Evolutionary conservation across 2,329 filamentous ascomycete genomes (phyloP).

Genomic region (Hirsutella thompsonii): DNA sequence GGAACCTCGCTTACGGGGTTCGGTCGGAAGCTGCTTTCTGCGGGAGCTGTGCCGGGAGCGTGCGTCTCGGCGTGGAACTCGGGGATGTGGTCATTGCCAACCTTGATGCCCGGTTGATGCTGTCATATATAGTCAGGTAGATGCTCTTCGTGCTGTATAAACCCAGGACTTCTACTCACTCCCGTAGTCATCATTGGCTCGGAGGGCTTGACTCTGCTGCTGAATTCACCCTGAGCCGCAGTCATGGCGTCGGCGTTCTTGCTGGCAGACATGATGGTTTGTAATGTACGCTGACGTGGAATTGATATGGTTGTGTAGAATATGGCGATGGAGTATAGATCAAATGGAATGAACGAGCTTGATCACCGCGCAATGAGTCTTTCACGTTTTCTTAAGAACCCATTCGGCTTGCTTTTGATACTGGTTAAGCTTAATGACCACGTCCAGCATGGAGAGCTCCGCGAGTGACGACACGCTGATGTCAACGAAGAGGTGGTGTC

Average conservation of each 20-base stretch:
- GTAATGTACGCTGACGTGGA: background rate
- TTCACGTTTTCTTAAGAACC: too few species aligned
- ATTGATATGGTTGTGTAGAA: background rate
- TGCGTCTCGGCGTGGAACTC: conserved; percentile 52
- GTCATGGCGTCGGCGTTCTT: conserved; percentile 38
- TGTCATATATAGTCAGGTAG: conserved; percentile 16
- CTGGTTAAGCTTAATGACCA: too few species aligned
- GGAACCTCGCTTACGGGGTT: conserved; percentile 21
- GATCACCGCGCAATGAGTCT: too few species aligned
- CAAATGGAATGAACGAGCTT: too few species aligned
- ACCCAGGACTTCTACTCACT: conserved; percentile 24
- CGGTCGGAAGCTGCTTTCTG: conserved; percentile 37
- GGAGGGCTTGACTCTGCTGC: conserved; percentile 27
- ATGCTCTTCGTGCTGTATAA: background rate
- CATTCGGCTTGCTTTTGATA: too few species aligned
- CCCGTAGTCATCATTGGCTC: conserved; percentile 41
- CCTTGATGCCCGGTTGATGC: conserved; percentile 51
- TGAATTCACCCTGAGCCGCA: conserved; percentile 41
- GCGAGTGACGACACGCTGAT: too few species aligned
- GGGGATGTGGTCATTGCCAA: conserved; percentile 43
- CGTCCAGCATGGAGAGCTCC: too few species aligned
- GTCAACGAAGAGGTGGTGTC: too few species aligned
- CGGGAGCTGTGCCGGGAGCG: conserved; percentile 25
- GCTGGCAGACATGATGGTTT: conserved; percentile 23
- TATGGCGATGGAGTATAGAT: too few species aligned